Conservation (phyloP, 192 early-diverging fungal species). For the Glomus cerebriforme region DNA sequence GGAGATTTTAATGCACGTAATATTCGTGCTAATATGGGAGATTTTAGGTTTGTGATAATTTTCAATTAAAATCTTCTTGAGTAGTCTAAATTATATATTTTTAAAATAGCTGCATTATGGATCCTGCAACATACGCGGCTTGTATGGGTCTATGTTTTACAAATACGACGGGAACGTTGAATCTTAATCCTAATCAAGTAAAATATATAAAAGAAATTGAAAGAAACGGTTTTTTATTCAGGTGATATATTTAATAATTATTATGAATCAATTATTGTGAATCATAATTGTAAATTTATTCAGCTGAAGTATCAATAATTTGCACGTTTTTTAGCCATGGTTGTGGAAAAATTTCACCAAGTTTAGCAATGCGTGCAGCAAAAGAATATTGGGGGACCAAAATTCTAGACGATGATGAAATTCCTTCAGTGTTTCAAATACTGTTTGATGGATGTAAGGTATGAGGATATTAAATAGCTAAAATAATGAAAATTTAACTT, state of each 20-base stretch:
- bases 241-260: background rate
- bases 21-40: slow-evolving; percentile 72
- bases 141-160: slow-evolving; percentile 77
- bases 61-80: too few relatives aligned
- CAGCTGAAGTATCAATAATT: background rate
- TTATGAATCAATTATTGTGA: background rate
- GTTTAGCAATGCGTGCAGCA: slow-evolving; percentile 42
- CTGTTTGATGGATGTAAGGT: slow-evolving; percentile 66
- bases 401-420: slow-evolving; percentile 36
- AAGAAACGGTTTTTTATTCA: slow-evolving; percentile 43
- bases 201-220: slow-evolving; percentile 59
- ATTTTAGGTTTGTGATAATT: slow-evolving; percentile 54
- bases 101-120: slow-evolving; percentile 32
- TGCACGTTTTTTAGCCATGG: slow-evolving; percentile 71
- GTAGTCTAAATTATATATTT: too few relatives aligned
- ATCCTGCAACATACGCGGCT: slow-evolving; percentile 68
- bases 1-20: slow-evolving; percentile 49
- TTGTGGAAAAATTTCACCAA: slow-evolving; percentile 61
- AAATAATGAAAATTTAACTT: too few relatives aligned
- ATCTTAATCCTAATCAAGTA: slow-evolving; percentile 41
- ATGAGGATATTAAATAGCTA: too few relatives aligned
- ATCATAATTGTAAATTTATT: background rate
- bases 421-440: slow-evolving; percentile 70
- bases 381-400: slow-evolving; percentile 39
- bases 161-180: slow-evolving; percentile 54